Evolutionary conservation across 176 grass and related monocot genomes (phyloP), one percentile per base, ranked within the genome.

Genomic region (Oryza punctata): DNA sequence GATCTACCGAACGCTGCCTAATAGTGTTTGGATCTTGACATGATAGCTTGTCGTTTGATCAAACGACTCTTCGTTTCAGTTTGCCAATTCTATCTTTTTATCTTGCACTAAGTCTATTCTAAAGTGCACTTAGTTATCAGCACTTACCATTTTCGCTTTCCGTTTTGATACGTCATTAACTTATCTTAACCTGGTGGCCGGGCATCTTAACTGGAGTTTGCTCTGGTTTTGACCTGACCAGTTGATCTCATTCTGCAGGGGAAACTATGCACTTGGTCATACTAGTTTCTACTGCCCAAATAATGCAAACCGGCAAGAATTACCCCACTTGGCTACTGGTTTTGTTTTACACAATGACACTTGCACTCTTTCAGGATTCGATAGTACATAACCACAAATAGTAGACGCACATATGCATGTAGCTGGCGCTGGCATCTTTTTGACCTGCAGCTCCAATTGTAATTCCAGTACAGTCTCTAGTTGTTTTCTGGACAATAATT

Each of bases 141-240:
- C 18, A 23, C 45, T 67, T 73, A 80, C 45, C 29, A 38, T 28
- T 67, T 80, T 70, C 7, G 21, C 32, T 67, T 73, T 81, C 70
- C n/a, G 26, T 38, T 67, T 80, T 70, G 33, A 64, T 2, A 18
- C 21, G 68, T 73, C 84, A 30, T 57, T 30, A 60, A 6, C 50
- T 57, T 6, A 7, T 86, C 69, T 80, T 65, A 40, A 28, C 26
- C 6, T 24, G 25, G 5, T 78, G 40, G 45, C 45, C 3, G 3
- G 28, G 68, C 40, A 65, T 79, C 68, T 79, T 72, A 50, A n/a
- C 13, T 50, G 72, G 21, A 50, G 49, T 13, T 24, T 67, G 2
- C 41, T 50, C 44, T 82, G 68, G 75, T 64, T 50, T 52, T 68
- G 78, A 35, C 44, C 52, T 45, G 10, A 21, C 5, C 21, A 19